Conservation (phyloP, 768 basidiomycete species). For the Gloeopeniophorella convolvens region DNA sequence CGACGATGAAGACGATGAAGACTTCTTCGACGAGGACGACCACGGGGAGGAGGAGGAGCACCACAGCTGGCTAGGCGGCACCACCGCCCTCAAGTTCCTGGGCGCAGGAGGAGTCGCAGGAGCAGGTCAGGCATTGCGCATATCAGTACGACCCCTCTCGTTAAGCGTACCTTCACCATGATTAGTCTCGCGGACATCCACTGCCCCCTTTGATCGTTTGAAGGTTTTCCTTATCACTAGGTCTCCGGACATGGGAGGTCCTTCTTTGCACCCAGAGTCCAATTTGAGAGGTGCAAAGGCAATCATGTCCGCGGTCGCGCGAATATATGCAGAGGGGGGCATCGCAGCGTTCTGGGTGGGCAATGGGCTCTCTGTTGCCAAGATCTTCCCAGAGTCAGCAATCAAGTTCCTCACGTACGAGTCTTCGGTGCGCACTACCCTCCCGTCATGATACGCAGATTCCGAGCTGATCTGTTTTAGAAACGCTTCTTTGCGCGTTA, state of each 20-base stretch:
- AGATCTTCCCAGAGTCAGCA: slow-evolving; percentile 97
- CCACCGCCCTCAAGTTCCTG: slow-evolving; percentile 81
- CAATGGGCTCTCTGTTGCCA: slow-evolving; percentile 85
- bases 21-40: slow-evolving; percentile 29
- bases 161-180: slow-evolving; percentile 5
- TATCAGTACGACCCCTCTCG: neutral
- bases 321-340: slow-evolving; percentile 87
- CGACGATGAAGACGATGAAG: slow-evolving; percentile 33
- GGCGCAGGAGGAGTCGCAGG: slow-evolving; percentile 93
- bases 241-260: slow-evolving; percentile 62
- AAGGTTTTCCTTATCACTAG: slow-evolving; percentile 96
- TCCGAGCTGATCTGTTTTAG: slow-evolving; percentile 34
- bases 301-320: slow-evolving; percentile 63
- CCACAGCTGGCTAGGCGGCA: slow-evolving; percentile 55
- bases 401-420: slow-evolving; percentile 98
- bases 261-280: slow-evolving; percentile 38
- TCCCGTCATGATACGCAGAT: neutral
- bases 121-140: slow-evolving; percentile 52
- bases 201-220: slow-evolving; percentile 94
- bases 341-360: slow-evolving; percentile 97
- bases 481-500: slow-evolving; percentile 93
- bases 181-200: slow-evolving; percentile 89
- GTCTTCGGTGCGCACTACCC: slow-evolving; percentile 57
- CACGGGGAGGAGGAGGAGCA: slow-evolving; percentile 53
- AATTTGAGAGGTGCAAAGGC: slow-evolving; percentile 51